phyloP scores from a whole-genome alignment of 2,329 filamentous ascomycete genomes.

The Elsinoe australis region DNA sequence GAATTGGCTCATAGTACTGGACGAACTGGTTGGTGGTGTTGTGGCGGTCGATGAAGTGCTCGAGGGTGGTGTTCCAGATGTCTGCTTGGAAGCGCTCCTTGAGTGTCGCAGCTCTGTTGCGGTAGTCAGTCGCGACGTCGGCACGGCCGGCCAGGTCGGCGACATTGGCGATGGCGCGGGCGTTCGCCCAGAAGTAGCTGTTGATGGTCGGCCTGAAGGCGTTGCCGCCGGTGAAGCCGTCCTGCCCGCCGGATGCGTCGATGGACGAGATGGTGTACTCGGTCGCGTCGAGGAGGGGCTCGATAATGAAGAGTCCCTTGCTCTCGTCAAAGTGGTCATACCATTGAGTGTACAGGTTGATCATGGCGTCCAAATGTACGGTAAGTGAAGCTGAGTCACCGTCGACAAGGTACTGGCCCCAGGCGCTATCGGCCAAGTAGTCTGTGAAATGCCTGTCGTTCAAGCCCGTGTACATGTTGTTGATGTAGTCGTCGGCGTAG shows the following conservation, averaged over 20 bases:
- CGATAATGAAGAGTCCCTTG: constrained; percentile 39
- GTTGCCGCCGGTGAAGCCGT: constrained; percentile 37
- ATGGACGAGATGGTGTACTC: constrained; percentile 42
- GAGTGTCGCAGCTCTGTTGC: constrained; percentile 29
- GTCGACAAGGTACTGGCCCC: constrained; percentile 37
- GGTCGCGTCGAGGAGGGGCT: constrained; percentile 39
- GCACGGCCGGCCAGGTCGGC: constrained; percentile 30
- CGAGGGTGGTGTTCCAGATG: constrained; percentile 39
- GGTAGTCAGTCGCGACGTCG: constrained; percentile 21
- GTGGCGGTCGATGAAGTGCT: constrained; percentile 40
- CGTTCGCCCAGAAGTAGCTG: constrained; percentile 40
- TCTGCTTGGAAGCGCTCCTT: constrained; percentile 34
- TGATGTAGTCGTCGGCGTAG: constrained; percentile 39
- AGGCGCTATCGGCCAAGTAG: constrained; percentile 37
- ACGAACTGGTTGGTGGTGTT: constrained; percentile 35
- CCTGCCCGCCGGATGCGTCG: constrained; percentile 35
- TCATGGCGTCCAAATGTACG: constrained; percentile 32
- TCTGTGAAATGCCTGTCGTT: constrained; percentile 40
- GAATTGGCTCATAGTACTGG: constrained; percentile 35
- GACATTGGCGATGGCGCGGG: constrained; percentile 35
- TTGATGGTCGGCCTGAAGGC: constrained; percentile 41
- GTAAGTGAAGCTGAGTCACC: constrained; percentile 32
- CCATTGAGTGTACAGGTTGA: constrained; percentile 34
- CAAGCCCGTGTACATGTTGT: constrained; percentile 35
- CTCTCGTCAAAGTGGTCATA: constrained; percentile 33